Evolutionary conservation across 176 grass and related monocot species (phyloP), one percentile per base, ranked within the genome.

Genomic region (Musa troglodytarum): DNA sequence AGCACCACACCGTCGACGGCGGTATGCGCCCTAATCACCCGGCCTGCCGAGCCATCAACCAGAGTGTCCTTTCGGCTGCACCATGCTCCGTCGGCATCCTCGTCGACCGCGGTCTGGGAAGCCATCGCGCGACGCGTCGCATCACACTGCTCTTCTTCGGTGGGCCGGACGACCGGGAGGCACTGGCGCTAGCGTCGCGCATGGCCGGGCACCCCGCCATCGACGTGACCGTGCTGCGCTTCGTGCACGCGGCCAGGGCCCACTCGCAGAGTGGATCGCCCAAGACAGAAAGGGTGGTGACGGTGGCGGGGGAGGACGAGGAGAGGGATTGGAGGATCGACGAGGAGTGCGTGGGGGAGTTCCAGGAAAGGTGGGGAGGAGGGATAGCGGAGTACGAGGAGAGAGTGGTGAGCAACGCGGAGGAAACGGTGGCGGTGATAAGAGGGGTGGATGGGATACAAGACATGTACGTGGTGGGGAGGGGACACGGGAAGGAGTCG

Each of bases 101-200:
- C 49, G 52, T 96, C 21, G 93, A 96, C 76, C 85, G 89, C 7
- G 87, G 89, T 50, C 74, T 96, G 14, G 83, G 83, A 34, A 57
- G 57, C 34, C 19, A 55, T 2, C 34, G 81, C 2, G 28, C 51
- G 9, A 19, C 43, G 72, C 66, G 76, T 53, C 87, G 83, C 62
- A 78, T 96, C 55, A 77, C 62, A 26, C 81, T 83, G 21, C 73
- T 92, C 73, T 96, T 96, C 85, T 92, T 96, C 69, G 81, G 93
- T 5, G 87, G 87, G 0, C 68, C 81, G 11, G 93, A 92, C 69
- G 93, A 96, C 79, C 81, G 92, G 2, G 92, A 96, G 79, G 83
- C 78, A 11, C 86, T 89, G 13, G 83, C 89, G 3, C 65, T 88
- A 6, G 87, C 77, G 6, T 59, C 73, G 7, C 87, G 93, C 53